Percentiles rank a stretch among this genome's conserved stretches.
phyloP scores from a whole-genome alignment of 768 basidiomycete genomes.

The Boletus insuetus region DNA sequence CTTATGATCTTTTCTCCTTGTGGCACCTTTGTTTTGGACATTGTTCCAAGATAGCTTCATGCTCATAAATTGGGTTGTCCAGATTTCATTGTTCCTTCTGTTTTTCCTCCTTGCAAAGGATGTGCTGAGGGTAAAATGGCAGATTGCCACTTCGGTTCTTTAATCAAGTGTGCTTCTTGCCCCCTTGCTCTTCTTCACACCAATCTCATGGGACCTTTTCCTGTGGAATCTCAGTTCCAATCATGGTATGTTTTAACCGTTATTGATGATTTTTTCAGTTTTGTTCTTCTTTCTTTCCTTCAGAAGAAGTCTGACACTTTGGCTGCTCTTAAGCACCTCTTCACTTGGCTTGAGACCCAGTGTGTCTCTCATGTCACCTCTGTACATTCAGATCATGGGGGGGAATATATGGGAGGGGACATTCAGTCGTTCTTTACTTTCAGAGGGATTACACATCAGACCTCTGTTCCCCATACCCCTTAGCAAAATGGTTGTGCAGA shows the following conservation, averaged over 20 bases:
- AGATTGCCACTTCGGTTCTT: not conserved
- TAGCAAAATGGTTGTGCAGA: not conserved
- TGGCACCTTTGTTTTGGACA: not conserved
- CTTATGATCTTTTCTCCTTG: not conserved
- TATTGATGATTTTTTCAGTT: not conserved
- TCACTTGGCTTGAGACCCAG: fast-evolving
- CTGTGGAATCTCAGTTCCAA: not conserved
- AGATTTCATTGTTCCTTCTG: no score
- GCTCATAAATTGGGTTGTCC: not conserved
- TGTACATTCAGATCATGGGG: not conserved
- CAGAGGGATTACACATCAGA: not conserved
- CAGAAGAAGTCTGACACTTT: not conserved
- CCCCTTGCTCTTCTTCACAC: not conserved
- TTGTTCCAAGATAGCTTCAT: not conserved
- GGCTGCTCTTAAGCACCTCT: fast-evolving
- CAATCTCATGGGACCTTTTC: not conserved
- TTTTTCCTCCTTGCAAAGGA: no score
- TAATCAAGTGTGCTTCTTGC: no score
- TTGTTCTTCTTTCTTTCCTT: not conserved
- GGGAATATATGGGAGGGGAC: not conserved
- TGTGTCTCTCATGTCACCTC: not conserved
- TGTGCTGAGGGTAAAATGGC: no score
- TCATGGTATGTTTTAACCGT: not conserved
- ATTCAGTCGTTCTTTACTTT: not conserved
- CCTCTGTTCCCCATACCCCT: not conserved